These are phyloP conservation scores for Cutaneotrichosporon cutaneum DNA, from an alignment of 1,284 basidiomycete species.

Conservation along the genomic window DNA sequence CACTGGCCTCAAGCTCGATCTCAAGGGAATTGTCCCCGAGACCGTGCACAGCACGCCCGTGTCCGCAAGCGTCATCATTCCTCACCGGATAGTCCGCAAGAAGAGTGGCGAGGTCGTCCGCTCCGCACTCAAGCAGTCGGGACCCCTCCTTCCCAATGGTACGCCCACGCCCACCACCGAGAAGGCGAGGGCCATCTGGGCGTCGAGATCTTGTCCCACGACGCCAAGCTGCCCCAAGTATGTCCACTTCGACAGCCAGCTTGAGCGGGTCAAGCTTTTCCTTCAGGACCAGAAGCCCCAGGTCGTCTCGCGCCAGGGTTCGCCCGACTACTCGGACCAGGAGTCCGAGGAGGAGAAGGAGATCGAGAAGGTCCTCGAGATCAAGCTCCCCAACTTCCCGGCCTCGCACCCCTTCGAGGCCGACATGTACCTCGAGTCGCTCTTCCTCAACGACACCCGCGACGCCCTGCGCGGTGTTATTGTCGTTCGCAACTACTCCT, in stretches of 20 bases:
- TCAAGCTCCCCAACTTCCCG: conserved; percentile 59
- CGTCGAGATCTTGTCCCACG: conserved; percentile 63
- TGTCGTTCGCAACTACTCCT: conserved; percentile 80
- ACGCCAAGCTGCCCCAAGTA: conserved; percentile 72
- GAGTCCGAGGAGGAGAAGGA: conserved; percentile 63
- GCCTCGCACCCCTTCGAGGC: conserved; percentile 52
- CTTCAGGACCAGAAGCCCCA: conserved; percentile 88
- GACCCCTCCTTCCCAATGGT: conserved; percentile 50
- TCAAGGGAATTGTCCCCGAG: conserved; percentile 42
- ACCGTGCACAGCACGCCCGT: conserved; percentile 16
- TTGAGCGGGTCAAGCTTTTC: conserved; percentile 88
- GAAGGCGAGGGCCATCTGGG: conserved; percentile 64
- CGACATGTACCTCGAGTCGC: conserved; percentile 58
- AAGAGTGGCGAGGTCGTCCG: conserved; percentile 92
- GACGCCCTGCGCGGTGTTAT: conserved; percentile 67
- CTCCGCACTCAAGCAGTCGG: conserved; percentile 77
- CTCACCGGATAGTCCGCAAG: conserved; percentile 63
- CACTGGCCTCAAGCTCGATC: conserved; percentile 51
- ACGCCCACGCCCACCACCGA: conserved; percentile 40
- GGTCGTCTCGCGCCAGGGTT: conserved; percentile 86
- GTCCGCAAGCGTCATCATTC: conserved; percentile 29
- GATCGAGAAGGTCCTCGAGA: conserved; percentile 44
- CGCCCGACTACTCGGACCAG: conserved; percentile 78
- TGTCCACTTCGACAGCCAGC: conserved; percentile 88
- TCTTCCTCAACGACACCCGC: conserved; percentile 63